phyloP scores from a whole-genome alignment of 2,329 filamentous ascomycete species.

The Fusarium armeniacum region DNA sequence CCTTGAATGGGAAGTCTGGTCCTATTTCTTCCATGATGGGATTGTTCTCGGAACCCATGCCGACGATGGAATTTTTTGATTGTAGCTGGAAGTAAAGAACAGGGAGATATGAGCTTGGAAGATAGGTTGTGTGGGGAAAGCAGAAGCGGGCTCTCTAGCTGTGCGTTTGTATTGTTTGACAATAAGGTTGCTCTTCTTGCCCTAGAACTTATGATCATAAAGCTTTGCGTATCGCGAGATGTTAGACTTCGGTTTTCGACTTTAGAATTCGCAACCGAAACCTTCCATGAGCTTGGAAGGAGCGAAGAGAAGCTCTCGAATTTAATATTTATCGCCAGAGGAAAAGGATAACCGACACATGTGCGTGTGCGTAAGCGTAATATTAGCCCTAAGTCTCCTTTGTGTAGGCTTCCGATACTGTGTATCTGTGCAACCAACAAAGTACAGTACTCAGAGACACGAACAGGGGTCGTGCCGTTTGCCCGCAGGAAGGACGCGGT shows the following conservation, averaged over 20 bases:
- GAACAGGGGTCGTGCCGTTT: slow-evolving; percentile 1
- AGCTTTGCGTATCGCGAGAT: no score
- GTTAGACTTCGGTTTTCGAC: no score
- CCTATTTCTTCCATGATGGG: slow-evolving; percentile 10
- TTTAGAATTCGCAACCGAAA: no score
- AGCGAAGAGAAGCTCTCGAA: background rate
- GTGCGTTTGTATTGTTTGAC: no score
- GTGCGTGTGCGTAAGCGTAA: slow-evolving; percentile 2
- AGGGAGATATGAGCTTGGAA: background rate
- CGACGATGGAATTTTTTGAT: background rate
- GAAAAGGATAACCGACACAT: background rate
- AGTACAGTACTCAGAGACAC: slow-evolving; percentile 2
- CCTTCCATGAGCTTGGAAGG: background rate
- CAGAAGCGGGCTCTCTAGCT: no score
- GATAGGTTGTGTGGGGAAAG: no score
- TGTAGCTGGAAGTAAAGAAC: background rate
- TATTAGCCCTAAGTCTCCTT: slow-evolving; percentile 2
- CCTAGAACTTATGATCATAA: no score
- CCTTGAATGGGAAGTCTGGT: slow-evolving; percentile 19
- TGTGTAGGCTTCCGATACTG: background rate
- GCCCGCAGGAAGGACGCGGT: slow-evolving; percentile 1
- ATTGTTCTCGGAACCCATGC: slow-evolving; percentile 7
- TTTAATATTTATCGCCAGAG: background rate
- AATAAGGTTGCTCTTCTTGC: no score
- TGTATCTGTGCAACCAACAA: slow-evolving; percentile 10